Base-by-base conservation (phyloP, 208 protist genomes). In the Wallacemonas sp. region DNA sequence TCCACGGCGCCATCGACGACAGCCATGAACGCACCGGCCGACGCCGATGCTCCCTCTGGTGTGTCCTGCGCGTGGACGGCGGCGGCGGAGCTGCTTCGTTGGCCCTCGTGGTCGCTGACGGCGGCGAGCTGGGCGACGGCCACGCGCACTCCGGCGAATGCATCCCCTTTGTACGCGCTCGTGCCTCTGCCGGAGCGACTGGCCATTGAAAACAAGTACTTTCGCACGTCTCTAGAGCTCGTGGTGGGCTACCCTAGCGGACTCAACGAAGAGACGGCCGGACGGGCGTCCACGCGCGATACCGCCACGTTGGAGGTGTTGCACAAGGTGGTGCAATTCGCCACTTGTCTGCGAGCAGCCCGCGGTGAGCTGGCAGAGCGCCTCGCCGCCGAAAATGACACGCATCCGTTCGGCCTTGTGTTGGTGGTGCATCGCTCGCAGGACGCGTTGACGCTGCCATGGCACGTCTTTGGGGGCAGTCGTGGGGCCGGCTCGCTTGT, bases 391-490 rank as follows among this genome's bases (percentile, higher is more conserved):
- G n/a, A n/a, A n/a, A n/a, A n/a, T n/a, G n/a, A n/a, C n/a, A n/a
- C 41, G 16, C 49, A 18, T 26, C 4, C 55, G 5, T 75, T 75
- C 39, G 81, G 81, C 4, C 77, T 73, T 28, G 79, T 87, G 38
- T 46, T 91, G 38, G 16, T 84, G 18, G 81, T 76, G 10, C 38
- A 69, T 20, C 39, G 63, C 11, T 41, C 65, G 12, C 77, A 81
- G 31, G 36, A 67, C 23, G 74, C 81, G 1, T 57, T 66, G 0
- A 29, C 38, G 7, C 57, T 91, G 50, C 71, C 78, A n/a, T 87
- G 81, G 84, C 78, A 91, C 49, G 29, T 54, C 39, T 39, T 87
- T 38, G 61, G 76, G 32, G 14, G 28, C 29, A 22, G 25, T 32
- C 46, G 45, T n/a, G 16, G 5, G 1, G 22, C 23, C 20, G 64